These are phyloP conservation scores for Actinomucor elegans DNA, from an alignment of 371 early-diverging fungal genomes.

Conservation along the genomic window DNA sequence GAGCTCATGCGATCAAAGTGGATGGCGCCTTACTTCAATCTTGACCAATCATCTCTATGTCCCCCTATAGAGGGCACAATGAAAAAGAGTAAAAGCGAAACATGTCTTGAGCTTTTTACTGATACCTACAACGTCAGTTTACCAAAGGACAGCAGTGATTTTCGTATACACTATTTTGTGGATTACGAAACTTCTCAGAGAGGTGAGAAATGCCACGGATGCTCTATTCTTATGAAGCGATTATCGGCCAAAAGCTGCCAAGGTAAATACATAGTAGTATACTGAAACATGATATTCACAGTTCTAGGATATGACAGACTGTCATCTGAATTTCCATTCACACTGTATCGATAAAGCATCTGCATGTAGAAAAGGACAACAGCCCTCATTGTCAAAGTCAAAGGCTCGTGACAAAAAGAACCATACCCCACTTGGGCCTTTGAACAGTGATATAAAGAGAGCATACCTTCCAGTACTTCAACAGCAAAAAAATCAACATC, in stretches of 20 bases:
- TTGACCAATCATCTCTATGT: background rate
- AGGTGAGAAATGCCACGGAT: slow-evolving; percentile 7
- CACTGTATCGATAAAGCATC: slow-evolving; percentile 2
- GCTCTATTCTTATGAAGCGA: slow-evolving; percentile 1
- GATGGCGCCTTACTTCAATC: slow-evolving; percentile 26
- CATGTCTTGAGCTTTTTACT: background rate
- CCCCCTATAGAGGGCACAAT: background rate
- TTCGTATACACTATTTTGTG: background rate
- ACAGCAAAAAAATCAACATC: background rate
- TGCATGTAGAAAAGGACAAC: background rate
- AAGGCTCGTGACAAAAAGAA: background rate
- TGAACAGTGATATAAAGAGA: background rate
- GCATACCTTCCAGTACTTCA: background rate
- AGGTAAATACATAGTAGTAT: background rate
- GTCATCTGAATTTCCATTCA: slow-evolving; percentile 3
- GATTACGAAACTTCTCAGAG: slow-evolving; percentile 1
- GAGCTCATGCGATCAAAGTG: slow-evolving; percentile 66
- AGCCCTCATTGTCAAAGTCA: background rate
- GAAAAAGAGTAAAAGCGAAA: slow-evolving; percentile 11
- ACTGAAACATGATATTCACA: background rate
- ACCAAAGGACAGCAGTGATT: background rate
- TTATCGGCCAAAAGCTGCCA: slow-evolving; percentile 7
- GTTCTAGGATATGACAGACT: background rate
- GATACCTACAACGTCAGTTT: background rate
- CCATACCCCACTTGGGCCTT: background rate